These are phyloP conservation scores for Coemansia sp. DNA, from an alignment of 192 early-diverging fungal genomes.

Conservation along the genomic window DNA sequence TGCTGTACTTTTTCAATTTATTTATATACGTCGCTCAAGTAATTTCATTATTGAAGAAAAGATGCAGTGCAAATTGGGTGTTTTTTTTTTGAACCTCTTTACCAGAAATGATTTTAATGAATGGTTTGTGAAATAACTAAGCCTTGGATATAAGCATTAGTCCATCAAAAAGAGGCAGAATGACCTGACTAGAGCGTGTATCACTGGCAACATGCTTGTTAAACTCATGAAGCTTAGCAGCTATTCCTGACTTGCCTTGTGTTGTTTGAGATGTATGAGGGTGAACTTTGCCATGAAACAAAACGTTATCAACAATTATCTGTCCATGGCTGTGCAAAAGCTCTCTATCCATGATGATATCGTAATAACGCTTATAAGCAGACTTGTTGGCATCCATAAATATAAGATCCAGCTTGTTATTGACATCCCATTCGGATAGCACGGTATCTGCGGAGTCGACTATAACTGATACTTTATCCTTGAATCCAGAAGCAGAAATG, in stretches of 20 bases:
- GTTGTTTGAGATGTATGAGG: neutral
- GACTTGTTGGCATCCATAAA: slow-evolving; percentile 72
- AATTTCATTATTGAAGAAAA: too few relatives aligned
- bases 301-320: slow-evolving; percentile 66
- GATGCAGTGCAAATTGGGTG: too few relatives aligned
- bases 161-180: slow-evolving; percentile 70
- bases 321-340: slow-evolving; percentile 57
- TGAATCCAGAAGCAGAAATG: slow-evolving; percentile 18
- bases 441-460: slow-evolving; percentile 13
- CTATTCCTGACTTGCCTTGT: slow-evolving; percentile 1
- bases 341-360: slow-evolving; percentile 57
- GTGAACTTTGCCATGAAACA: slow-evolving; percentile 41
- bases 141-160: slow-evolving; percentile 41
- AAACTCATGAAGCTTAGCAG: slow-evolving; percentile 48
- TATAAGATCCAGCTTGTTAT: slow-evolving; percentile 57
- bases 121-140: too few relatives aligned
- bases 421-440: slow-evolving; percentile 30
- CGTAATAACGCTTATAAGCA: slow-evolving; percentile 61
- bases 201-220: slow-evolving; percentile 64
- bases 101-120: too few relatives aligned
- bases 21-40: too few relatives aligned
- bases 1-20: too few relatives aligned
- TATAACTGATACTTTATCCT: slow-evolving; percentile 13
- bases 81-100: neutral
- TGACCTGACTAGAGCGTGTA: slow-evolving; percentile 51